These are phyloP conservation scores for Aspergillus ustus DNA, from an alignment of 2,329 filamentous ascomycete species.

Conservation along the genomic window DNA sequence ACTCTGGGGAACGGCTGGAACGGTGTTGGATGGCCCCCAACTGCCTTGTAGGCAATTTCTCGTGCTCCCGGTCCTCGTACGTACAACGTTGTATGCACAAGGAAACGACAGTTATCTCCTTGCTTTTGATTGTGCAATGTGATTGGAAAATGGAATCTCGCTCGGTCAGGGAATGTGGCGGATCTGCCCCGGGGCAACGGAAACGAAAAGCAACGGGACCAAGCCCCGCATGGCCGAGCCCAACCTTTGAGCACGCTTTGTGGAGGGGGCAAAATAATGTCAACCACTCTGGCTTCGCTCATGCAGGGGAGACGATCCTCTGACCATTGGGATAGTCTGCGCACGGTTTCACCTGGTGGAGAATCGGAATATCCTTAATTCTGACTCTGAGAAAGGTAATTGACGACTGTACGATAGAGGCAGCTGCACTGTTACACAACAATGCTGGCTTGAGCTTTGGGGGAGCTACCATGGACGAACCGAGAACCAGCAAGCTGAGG, in stretches of 20 bases:
- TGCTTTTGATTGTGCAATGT: neutral
- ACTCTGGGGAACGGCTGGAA: neutral
- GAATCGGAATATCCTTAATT: neutral
- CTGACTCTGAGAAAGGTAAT: neutral
- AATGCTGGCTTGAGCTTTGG: conserved; percentile 7
- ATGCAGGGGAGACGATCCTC: conserved; percentile 16
- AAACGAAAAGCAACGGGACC: conserved; percentile 28
- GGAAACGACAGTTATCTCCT: neutral
- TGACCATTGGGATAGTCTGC: neutral
- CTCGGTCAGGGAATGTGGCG: conserved; percentile 8
- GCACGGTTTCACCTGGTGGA: neutral
- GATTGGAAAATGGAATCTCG: neutral
- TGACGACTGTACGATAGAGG: neutral
- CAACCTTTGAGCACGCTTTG: conserved; percentile 23
- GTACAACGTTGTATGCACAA: neutral
- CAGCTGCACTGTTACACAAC: neutral
- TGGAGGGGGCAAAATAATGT: conserved; percentile 15
- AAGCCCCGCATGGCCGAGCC: conserved; percentile 41
- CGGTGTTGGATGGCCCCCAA: neutral
- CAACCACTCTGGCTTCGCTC: conserved; percentile 2
- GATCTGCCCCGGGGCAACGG: conserved; percentile 42
- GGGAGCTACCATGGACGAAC: conserved; percentile 13
- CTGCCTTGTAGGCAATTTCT: neutral
- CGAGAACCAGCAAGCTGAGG: conserved; percentile 5
- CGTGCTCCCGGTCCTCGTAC: neutral